These are phyloP conservation scores for Volvox africanus DNA, from an alignment of 139 green algal genomes.

Conservation along the genomic window DNA sequence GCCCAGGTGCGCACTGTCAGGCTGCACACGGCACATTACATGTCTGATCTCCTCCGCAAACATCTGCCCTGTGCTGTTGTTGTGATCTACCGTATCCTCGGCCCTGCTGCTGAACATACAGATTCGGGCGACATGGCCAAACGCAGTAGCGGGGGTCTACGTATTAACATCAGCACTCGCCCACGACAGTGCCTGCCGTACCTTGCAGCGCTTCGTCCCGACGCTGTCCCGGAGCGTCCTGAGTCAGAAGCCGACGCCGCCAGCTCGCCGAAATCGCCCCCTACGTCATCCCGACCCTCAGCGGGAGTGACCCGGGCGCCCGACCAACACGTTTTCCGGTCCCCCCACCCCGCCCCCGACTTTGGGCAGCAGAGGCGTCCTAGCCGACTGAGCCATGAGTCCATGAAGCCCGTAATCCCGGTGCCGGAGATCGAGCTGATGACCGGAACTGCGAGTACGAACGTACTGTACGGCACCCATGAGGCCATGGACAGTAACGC, in stretches of 20 bases:
- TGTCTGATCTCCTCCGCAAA: too few species aligned
- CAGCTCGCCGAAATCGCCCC: background rate
- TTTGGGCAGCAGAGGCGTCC: background rate
- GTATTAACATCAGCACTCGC: too few species aligned
- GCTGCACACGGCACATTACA: too few species aligned
- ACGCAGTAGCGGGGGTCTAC: too few species aligned
- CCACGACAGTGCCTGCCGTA: background rate
- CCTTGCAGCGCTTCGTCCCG: background rate
- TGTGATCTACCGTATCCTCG: too few species aligned
- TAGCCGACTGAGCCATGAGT: background rate
- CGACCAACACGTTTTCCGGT: too few species aligned
- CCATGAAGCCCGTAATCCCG: background rate
- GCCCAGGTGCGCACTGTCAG: too few species aligned
- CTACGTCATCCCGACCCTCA: background rate
- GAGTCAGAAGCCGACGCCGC: background rate
- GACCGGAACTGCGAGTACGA: too few species aligned
- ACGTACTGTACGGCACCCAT: background rate
- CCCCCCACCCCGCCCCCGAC: too few species aligned
- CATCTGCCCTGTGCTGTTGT: too few species aligned
- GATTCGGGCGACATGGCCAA: too few species aligned
- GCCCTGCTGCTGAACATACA: too few species aligned
- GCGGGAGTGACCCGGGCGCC: background rate
- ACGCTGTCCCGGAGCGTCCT: background rate
- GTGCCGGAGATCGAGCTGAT: background rate
- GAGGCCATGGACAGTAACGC: background rate